Evolutionary conservation across 2,329 filamentous ascomycete genomes (phyloP).

Genomic region (Thelonectria blattea): DNA sequence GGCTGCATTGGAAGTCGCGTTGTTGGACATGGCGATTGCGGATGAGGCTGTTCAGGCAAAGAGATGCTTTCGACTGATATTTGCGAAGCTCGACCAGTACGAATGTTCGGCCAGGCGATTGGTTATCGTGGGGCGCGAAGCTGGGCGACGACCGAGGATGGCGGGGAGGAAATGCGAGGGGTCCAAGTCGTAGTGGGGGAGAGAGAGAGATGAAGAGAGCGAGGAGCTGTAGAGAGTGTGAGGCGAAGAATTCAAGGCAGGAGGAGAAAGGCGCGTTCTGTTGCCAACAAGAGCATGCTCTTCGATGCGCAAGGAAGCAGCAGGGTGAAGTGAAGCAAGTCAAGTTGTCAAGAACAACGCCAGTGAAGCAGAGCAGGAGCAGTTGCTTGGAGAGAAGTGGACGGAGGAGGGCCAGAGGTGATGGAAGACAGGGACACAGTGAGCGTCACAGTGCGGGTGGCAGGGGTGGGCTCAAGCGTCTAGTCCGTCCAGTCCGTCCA

Average conservation of each 20-base stretch:
- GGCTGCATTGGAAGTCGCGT: constrained; percentile 40
- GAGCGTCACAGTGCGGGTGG: constrained; percentile 12
- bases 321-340: constrained; percentile 38
- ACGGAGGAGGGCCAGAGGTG: constrained; percentile 34
- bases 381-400: constrained; percentile 33
- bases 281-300: constrained; percentile 39
- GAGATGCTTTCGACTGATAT: constrained; percentile 40
- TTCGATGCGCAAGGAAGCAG: constrained; percentile 28
- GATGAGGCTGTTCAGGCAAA: constrained; percentile 44
- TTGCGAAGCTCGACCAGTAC: background rate
- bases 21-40: constrained; percentile 47
- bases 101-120: constrained; percentile 24
- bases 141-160: constrained; percentile 32
- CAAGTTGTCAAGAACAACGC: constrained; percentile 37
- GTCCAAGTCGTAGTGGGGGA: constrained; percentile 34
- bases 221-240: constrained; percentile 22
- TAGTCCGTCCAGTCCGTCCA: background rate
- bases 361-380: constrained; percentile 33
- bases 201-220: constrained; percentile 7
- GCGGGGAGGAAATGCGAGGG: constrained; percentile 34
- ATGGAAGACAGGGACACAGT: constrained; percentile 29
- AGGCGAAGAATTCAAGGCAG: constrained; percentile 30
- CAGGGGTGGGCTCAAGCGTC: constrained; percentile 15
- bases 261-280: constrained; percentile 34
- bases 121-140: constrained; percentile 37